These are phyloP conservation scores for Aotearoamyces nothofagi DNA, from an alignment of 2,329 filamentous ascomycete species.

Conservation along the genomic window DNA sequence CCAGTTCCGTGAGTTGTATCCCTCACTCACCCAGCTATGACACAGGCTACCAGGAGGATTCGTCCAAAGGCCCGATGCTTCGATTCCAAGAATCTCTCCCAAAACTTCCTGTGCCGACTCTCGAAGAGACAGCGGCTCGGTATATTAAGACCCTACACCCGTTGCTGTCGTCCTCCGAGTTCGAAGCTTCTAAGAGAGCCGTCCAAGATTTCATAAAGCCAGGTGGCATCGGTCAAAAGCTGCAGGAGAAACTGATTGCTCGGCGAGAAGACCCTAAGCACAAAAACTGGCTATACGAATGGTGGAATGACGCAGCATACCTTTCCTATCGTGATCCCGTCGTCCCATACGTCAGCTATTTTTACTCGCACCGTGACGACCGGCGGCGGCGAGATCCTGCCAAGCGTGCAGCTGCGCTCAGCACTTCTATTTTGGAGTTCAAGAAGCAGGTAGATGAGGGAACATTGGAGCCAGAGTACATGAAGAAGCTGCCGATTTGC, in stretches of 20 bases:
- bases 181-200: constrained; percentile 60
- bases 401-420: constrained; percentile 84
- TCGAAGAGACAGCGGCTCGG: constrained; percentile 66
- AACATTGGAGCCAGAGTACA: constrained; percentile 89
- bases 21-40: constrained; percentile 3
- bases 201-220: constrained; percentile 81
- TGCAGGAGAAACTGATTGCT: constrained; percentile 79
- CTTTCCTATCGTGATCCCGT: constrained; percentile 88
- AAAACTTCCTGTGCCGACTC: constrained; percentile 61
- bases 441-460: constrained; percentile 78
- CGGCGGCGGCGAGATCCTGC: constrained; percentile 72
- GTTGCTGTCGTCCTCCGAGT: constrained; percentile 53
- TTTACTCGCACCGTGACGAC: constrained; percentile 96
- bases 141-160: constrained; percentile 72
- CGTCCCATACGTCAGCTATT: constrained; percentile 97
- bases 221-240: constrained; percentile 65
- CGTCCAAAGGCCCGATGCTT: constrained; percentile 65
- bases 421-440: constrained; percentile 77
- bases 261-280: constrained; percentile 63
- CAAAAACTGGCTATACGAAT: constrained; percentile 93
- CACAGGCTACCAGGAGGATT: constrained; percentile 65
- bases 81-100: constrained; percentile 79
- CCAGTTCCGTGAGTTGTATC: constrained; percentile 1
- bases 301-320: constrained; percentile 97
- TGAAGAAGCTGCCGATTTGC: constrained; percentile 93